A percentile compares a stretch with the other conserved stretches of the same genome.
phyloP scores from a whole-genome alignment of 768 basidiomycete species.

The Rhizopogon vesiculosus region DNA sequence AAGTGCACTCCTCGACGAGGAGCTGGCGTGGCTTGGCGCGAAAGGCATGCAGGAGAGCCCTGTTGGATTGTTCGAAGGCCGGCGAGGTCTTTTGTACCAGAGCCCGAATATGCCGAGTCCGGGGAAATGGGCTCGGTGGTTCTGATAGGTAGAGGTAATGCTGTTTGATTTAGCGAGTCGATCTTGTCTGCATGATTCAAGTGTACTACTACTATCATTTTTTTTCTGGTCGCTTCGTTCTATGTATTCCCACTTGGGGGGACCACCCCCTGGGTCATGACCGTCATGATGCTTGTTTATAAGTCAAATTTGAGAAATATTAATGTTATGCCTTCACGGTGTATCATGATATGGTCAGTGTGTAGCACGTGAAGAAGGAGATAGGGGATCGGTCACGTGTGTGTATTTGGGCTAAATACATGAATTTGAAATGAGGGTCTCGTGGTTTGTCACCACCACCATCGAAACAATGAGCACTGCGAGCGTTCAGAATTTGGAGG shows the following conservation, averaged over 20 bases:
- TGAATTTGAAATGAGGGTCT: too few relatives aligned
- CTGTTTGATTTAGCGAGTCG: not conserved
- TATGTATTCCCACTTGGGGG: not conserved
- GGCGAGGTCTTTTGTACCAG: constrained; percentile 58
- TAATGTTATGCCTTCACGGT: too few relatives aligned
- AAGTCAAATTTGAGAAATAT: too few relatives aligned
- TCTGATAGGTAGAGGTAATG: constrained; percentile 32
- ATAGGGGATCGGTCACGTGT: too few relatives aligned
- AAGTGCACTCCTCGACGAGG: constrained; percentile 63
- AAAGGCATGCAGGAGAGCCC: constrained; percentile 54
- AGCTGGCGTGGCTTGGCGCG: constrained; percentile 50
- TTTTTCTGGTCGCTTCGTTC: not conserved
- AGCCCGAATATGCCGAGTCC: constrained; percentile 66
- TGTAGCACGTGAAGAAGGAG: too few relatives aligned
- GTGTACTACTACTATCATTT: not conserved
- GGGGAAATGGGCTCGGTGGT: constrained; percentile 48
- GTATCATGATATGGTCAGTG: too few relatives aligned
- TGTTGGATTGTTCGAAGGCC: constrained; percentile 59
- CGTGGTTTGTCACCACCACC: too few relatives aligned
- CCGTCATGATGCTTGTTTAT: too few relatives aligned
- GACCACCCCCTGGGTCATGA: too few relatives aligned
- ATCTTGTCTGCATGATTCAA: not conserved
- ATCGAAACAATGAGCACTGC: constrained; percentile 23
- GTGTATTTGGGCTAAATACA: too few relatives aligned
- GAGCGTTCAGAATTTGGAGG: constrained; percentile 37